Base-by-base conservation (phyloP, 805 yeast genomes). In the Yarrowia osloensis region DNA sequence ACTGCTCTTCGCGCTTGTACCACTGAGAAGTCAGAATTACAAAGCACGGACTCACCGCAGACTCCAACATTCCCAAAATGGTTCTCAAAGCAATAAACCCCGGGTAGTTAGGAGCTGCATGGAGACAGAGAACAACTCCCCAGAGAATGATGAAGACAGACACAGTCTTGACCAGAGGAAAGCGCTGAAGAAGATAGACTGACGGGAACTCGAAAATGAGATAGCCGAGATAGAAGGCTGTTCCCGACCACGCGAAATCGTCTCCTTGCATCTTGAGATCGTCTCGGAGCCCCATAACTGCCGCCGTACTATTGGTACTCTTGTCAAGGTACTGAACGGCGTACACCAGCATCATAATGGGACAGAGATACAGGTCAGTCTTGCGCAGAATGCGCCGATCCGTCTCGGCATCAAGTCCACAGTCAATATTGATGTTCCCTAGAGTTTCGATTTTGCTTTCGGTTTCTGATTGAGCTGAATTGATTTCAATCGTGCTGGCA, bases 221-320 rank as follows among this genome's bases (percentile, higher is more conserved):
- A 46, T 26, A 46, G 21, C 52, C 52, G 5, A 46, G 31, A 22
- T 46, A 46, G 17, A 46, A 46, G 21, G 52, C 49, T 3, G 49
- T 44, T 5, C 49, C 49, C 13, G 49, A 24, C 49, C 49, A 44
- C 52, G 52, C 33, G 26, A 46, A 46, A 15, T 46, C 52, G 52
- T 26, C 52, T 26, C 52, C 52, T 26, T 26, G 13, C 52, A 46
- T 46, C 7, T 46, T 46, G 19, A 46, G 26, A 15, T 46, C 52
- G 2, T 46, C 52, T 46, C 52, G 21, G 2, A 46, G 21, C 1
- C 52, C 52, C 52, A 44, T 44, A 13, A 44, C 49, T 24, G 49
- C 49, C 3, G 52, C 52, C 9, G 52, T 26, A 13, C 33, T 26
- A 19, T 46, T 46, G 17, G 52, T 46, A 13, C 33, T 26, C 17